These are phyloP conservation scores for Mycena rosella DNA, from an alignment of 768 basidiomycete species.

Conservation along the genomic window DNA sequence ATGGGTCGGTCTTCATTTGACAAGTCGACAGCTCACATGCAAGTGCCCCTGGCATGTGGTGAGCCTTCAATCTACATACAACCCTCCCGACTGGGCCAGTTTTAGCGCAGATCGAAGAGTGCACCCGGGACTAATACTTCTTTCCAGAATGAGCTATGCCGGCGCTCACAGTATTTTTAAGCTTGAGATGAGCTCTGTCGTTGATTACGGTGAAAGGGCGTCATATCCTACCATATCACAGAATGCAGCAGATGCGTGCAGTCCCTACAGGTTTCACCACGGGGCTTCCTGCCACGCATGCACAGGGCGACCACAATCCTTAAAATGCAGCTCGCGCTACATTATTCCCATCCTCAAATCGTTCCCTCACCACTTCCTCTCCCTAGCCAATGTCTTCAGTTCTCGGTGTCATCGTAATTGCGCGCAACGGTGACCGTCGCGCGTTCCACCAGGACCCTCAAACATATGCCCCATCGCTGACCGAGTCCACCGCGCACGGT, in stretches of 20 bases:
- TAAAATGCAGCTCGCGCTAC: background rate
- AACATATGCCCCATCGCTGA: conserved; percentile 66
- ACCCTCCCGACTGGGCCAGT: too few relatives aligned
- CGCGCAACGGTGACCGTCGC: conserved; percentile 82
- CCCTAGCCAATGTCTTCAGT: conserved; percentile 84
- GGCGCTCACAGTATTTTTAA: too few relatives aligned
- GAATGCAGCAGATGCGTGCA: background rate
- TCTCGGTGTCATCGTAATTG: conserved; percentile 82
- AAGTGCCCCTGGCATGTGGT: background rate
- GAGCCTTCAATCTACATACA: background rate
- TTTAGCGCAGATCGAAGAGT: background rate
- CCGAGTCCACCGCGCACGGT: too few relatives aligned
- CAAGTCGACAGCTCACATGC: background rate
- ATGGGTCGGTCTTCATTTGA: background rate
- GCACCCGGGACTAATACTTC: background rate
- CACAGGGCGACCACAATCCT: background rate
- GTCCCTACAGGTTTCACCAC: background rate
- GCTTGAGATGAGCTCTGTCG: background rate
- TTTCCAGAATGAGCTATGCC: background rate
- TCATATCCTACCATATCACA: background rate
- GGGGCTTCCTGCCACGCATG: background rate
- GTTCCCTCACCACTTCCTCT: conserved; percentile 51
- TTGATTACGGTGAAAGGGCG: background rate
- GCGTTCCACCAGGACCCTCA: conserved; percentile 79
- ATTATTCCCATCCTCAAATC: too few relatives aligned